Percentiles rank a stretch among this genome's conserved stretches.
These are phyloP conservation scores for Fusarium torulosum DNA, from an alignment of 2,329 filamentous ascomycete species.

Conservation along the genomic window DNA sequence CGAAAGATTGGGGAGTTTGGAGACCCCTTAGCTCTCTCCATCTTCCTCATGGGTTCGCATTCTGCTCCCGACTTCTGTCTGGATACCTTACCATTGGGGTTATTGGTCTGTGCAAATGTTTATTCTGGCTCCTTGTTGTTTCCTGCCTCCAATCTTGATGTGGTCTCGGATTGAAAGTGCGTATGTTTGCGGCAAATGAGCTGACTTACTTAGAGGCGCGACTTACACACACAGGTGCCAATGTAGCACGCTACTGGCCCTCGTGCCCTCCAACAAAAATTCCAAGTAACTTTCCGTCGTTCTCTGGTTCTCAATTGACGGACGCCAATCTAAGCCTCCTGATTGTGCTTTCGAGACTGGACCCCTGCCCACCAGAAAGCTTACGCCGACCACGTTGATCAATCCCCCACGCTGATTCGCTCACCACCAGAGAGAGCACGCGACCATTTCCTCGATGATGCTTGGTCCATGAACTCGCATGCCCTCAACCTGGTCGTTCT, in stretches of 20 bases:
- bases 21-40: conserved; percentile 25
- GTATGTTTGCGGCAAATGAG: conserved; percentile 9
- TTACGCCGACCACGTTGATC: conserved; percentile 54
- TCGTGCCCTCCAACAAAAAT: conserved; percentile 26
- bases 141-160: background rate
- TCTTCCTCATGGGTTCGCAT: conserved; percentile 18
- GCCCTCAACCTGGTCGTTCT: conserved; percentile 37
- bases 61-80: conserved; percentile 13
- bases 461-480: conserved; percentile 55
- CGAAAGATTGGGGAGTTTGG: conserved; percentile 37
- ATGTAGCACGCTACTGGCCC: conserved; percentile 23
- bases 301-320: conserved; percentile 14
- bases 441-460: conserved; percentile 60
- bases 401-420: conserved; percentile 53
- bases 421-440: conserved; percentile 53
- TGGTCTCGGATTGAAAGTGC: background rate
- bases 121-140: conserved; percentile 8
- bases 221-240: conserved; percentile 35
- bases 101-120: conserved; percentile 36
- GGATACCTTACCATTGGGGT: background rate
- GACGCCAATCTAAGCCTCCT: conserved; percentile 44
- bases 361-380: conserved; percentile 44
- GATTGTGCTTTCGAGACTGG: conserved; percentile 35
- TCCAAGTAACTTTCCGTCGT: conserved; percentile 20
- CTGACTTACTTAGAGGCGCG: conserved; percentile 9